These are phyloP conservation scores for Apostasia ramifera DNA, from an alignment of 106 monocot genomes.

Conservation along the genomic window DNA sequence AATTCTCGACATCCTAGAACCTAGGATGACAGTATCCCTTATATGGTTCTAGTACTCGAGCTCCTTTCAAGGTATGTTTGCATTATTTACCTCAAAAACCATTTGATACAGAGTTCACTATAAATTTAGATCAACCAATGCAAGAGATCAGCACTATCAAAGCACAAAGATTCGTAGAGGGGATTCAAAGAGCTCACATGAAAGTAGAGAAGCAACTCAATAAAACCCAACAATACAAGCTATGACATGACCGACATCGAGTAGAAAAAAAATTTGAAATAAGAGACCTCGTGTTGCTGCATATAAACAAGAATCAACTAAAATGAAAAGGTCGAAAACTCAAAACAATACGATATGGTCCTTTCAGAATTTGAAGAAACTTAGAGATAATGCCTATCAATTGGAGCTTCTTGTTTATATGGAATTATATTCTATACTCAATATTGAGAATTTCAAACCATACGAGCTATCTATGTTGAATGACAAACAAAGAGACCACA, in stretches of 20 bases:
- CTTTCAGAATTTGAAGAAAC: background rate
- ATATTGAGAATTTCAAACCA: too few species aligned
- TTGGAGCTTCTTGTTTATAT: too few species aligned
- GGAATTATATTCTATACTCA: too few species aligned
- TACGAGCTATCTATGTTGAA: too few species aligned
- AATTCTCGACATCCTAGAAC: background rate
- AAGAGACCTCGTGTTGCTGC: background rate
- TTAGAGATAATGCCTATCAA: too few species aligned
- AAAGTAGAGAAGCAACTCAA: background rate
- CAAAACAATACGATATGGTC: background rate
- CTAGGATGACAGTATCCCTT: slow-evolving; percentile 7
- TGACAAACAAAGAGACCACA: too few species aligned
- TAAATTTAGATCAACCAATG: background rate
- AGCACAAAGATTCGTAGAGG: too few species aligned
- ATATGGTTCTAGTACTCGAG: background rate
- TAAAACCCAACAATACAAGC: background rate
- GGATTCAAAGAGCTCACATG: too few species aligned
- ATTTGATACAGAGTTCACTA: background rate
- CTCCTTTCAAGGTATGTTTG: background rate
- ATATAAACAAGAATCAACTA: background rate
- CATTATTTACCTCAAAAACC: background rate
- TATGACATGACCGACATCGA: background rate
- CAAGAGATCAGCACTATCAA: background rate
- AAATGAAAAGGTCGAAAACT: background rate
- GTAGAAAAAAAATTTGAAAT: background rate